phyloP scores from a whole-genome alignment of 257 asterid genomes.

The Buddleja alternifolia region DNA sequence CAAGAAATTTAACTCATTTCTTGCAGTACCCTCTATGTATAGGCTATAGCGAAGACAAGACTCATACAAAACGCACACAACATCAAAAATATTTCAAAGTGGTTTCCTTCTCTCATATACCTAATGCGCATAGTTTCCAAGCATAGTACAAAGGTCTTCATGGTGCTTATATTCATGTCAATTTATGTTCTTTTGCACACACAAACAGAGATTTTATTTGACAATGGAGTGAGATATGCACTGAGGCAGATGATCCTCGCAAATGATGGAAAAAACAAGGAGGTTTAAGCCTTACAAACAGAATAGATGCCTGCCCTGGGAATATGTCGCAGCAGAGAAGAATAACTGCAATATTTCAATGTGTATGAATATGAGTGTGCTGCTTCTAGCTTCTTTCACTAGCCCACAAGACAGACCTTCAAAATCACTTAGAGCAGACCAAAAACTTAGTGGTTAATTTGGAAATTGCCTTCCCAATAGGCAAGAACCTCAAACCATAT shows the following conservation, averaged over 20 bases:
- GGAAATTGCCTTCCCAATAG: not conserved
- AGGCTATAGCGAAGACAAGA: slow-evolving; percentile 12
- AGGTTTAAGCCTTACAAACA: not conserved
- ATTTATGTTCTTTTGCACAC: not conserved
- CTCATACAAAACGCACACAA: not conserved
- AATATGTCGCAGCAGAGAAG: slow-evolving; percentile 22
- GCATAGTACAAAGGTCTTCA: slow-evolving; percentile 3
- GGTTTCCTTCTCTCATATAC: not conserved
- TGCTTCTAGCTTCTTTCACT: slow-evolving; percentile 17
- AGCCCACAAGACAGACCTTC: slow-evolving; percentile 6
- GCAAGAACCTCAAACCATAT: slow-evolving; percentile 13
- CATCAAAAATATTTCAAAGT: slow-evolving; percentile 11
- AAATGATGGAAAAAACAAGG: slow-evolving; percentile 11
- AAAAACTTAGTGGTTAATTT: not conserved
- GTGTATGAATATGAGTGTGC: not conserved
- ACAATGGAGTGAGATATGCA: not conserved
- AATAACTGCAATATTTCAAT: not conserved
- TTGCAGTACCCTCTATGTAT: not conserved
- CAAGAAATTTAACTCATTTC: slow-evolving; percentile 12
- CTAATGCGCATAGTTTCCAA: not conserved
- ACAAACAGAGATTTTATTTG: not conserved
- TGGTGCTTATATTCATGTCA: not conserved
- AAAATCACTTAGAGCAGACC: not conserved
- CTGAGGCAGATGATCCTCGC: not conserved
- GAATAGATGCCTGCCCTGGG: not conserved